A percentile compares a stretch with the other conserved stretches of the same genome.
Evolutionary conservation across 2,329 filamentous ascomycete genomes (phyloP).

Genomic region (Arthrobotrys sphaeroides): DNA sequence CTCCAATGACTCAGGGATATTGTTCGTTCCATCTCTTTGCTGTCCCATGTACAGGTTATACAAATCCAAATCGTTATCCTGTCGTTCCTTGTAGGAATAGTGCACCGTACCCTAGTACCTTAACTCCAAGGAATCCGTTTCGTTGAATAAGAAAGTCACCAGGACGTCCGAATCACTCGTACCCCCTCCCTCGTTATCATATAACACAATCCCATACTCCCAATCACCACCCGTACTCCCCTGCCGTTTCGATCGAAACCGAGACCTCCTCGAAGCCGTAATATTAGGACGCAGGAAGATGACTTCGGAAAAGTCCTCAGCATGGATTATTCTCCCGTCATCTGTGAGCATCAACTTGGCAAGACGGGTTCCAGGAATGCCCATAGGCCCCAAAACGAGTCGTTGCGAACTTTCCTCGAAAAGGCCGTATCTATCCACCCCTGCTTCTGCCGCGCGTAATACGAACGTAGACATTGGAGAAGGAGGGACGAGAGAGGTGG

Average conservation of each 20-base stretch:
- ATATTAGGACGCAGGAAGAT: not conserved
- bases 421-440: not conserved
- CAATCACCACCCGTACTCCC: not conserved
- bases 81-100: not conserved
- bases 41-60: not conserved
- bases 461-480: not conserved
- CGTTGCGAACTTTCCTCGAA: not conserved
- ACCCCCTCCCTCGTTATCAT: not conserved
- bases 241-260: not conserved
- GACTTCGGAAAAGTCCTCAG: not conserved
- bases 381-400: not conserved
- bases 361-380: not conserved
- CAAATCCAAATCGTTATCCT: not conserved
- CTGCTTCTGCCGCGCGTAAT: not conserved
- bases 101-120: not conserved
- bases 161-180: not conserved
- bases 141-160: not conserved
- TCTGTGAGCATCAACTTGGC: not conserved
- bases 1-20: not conserved
- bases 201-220: not conserved
- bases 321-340: not conserved
- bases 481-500: not conserved
- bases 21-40: not conserved
- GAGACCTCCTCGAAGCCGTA: not conserved
- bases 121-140: not conserved